A percentile compares a stretch with the other conserved stretches of the same genome.
These are phyloP conservation scores for Striga hermonthica DNA, from an alignment of 305 asterid genomes.

Conservation along the genomic window DNA sequence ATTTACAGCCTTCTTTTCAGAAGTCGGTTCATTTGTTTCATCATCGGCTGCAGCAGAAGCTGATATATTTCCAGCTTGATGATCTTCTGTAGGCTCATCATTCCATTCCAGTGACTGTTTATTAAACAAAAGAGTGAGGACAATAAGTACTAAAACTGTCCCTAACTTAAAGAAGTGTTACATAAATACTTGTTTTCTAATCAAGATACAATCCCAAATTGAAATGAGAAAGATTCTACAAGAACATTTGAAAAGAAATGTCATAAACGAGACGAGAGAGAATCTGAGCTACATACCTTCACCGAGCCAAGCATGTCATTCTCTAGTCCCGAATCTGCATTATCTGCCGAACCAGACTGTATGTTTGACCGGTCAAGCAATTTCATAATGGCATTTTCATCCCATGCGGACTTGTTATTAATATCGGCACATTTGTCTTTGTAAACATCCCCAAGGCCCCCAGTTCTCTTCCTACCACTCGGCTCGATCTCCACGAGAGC, in stretches of 20 bases:
- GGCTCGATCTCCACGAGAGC: constrained; percentile 54
- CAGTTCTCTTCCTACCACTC: constrained; percentile 61
- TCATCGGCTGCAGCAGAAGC: constrained; percentile 42
- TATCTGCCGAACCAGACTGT: constrained; percentile 70
- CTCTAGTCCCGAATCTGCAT: constrained; percentile 68
- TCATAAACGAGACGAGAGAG: constrained; percentile 28
- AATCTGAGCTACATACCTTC: constrained; percentile 44
- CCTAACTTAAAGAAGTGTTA: too few species aligned
- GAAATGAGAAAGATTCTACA: not conserved
- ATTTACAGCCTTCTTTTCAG: constrained; percentile 63
- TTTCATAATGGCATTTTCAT: constrained; percentile 75
- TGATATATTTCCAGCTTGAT: constrained; percentile 47
- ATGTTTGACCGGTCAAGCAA: constrained; percentile 87
- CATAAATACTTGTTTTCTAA: too few species aligned
- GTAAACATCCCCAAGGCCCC: constrained; percentile 97
- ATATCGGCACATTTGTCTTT: constrained; percentile 80
- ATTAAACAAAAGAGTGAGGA: constrained; percentile 1
- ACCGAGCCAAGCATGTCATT: constrained; percentile 96
- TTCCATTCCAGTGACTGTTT: constrained; percentile 82
- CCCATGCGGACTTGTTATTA: constrained; percentile 77
- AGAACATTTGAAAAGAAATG: not conserved
- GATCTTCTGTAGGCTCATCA: constrained; percentile 75
- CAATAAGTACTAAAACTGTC: not conserved
- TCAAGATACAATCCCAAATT: not conserved
- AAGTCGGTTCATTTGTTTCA: constrained; percentile 43